phyloP scores from a whole-genome alignment of 345 rosid genomes.

The Eucalyptus decipiens region DNA sequence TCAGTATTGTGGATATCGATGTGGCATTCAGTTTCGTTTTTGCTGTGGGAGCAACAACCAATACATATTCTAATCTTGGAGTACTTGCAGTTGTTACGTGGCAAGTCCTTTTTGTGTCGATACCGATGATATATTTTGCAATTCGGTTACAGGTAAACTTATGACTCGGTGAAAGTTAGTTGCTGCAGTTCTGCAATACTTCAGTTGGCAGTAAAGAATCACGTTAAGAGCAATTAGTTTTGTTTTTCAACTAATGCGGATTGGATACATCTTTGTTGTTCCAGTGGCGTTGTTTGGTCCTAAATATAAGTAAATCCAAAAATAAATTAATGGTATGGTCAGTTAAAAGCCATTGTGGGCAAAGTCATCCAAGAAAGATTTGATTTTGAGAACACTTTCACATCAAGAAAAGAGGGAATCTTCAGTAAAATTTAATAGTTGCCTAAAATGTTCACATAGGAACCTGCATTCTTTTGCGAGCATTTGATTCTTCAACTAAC shows the following conservation, averaged over 20 bases:
- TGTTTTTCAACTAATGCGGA: background rate
- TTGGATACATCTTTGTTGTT: background rate
- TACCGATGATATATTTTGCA: conserved; percentile 59
- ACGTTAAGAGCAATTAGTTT: background rate
- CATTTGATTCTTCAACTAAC: background rate
- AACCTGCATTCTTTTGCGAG: background rate
- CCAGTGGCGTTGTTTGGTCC: background rate
- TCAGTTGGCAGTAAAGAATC: background rate
- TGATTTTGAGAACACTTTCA: background rate
- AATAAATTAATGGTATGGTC: background rate
- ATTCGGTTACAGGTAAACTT: conserved; percentile 68
- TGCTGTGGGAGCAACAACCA: conserved; percentile 50
- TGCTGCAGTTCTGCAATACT: background rate
- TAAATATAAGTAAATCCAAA: background rate
- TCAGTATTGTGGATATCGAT: conserved; percentile 88
- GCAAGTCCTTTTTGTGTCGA: conserved; percentile 78
- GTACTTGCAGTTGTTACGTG: conserved; percentile 77
- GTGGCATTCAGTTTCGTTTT: conserved; percentile 58
- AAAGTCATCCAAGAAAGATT: background rate
- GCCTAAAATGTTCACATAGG: background rate
- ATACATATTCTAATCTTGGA: conserved; percentile 58
- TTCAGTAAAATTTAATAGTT: background rate
- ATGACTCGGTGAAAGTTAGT: background rate
- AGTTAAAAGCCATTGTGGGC: background rate
- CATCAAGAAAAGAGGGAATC: background rate